phyloP scores from a whole-genome alignment of 371 early-diverging fungal genomes.

The Mortierella sp. region DNA sequence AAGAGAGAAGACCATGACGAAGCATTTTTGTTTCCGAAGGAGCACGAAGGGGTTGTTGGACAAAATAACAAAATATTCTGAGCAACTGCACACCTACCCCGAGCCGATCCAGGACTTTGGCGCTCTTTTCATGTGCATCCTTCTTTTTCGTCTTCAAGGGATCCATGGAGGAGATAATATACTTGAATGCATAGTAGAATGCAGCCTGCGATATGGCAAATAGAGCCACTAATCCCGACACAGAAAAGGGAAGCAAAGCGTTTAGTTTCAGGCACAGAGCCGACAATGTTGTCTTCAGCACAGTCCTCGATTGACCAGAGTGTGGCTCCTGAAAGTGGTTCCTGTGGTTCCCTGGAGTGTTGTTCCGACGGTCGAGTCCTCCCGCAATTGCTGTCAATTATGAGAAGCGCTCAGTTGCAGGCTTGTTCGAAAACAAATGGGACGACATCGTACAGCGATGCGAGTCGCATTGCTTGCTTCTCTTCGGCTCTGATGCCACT shows the following conservation, averaged over 20 bases:
- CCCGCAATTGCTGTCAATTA: background rate
- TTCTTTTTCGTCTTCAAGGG: slow-evolving; percentile 80
- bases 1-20: background rate
- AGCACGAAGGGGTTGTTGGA: background rate
- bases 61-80: slow-evolving; percentile 8
- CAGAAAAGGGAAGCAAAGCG: background rate
- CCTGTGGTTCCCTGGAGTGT: background rate
- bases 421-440: background rate
- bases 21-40: background rate
- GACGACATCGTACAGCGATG: background rate
- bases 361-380: background rate
- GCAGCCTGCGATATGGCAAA: slow-evolving; percentile 88
- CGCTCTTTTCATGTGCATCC: slow-evolving; percentile 80
- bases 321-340: background rate
- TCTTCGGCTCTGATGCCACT: background rate
- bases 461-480: background rate
- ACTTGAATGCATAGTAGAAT: slow-evolving; percentile 89
- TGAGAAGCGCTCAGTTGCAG: background rate
- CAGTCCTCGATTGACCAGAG: background rate
- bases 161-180: slow-evolving; percentile 79
- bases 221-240: slow-evolving; percentile 66
- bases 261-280: background rate
- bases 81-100: slow-evolving; percentile 68
- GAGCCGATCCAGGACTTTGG: slow-evolving; percentile 77
- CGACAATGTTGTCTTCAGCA: background rate